Evolutionary conservation across 768 basidiomycete species (phyloP), one percentile per base, ranked within the genome.

Genomic region (Paxillus rubicundulus): DNA sequence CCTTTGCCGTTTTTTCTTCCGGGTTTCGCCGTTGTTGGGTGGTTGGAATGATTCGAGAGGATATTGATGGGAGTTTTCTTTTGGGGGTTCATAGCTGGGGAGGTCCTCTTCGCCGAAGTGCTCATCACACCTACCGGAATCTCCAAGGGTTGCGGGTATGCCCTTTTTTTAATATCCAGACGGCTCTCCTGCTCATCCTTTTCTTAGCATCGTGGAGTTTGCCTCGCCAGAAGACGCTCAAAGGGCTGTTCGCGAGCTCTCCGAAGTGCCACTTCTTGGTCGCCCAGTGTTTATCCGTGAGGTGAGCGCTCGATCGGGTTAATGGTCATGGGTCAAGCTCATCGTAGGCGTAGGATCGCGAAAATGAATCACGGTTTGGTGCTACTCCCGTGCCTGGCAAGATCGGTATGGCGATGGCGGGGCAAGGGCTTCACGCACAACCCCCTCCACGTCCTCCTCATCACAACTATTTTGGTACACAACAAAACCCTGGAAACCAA

Each of bases 91-190:
- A 83, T 86, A 96, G 96, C 92, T 85, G 96, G 96, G 81, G 94
- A 95, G 81, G 95, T 98, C 70, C 87, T 96, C 73, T 99, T 99
- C 85, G 91, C 96, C 82, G 96, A 99, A 86, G 93, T 99, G 63
- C 85, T 99, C 66, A 79, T 94, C 62, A 97, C 97, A 6, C 96
- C 96, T 14, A 95, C 90, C 18, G 96, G 96, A 28, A 84, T 96
- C 49, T 98, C 95, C 21, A 99, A 99, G 72, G 96, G 96, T 70
- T 99, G 96, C 86, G 96, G 96, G 97, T 98, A 65, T 74, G 95
- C 82, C 7, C 18, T 42, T 38, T 46, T 42, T 27, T 33, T 42
- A 24, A 24, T 34, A 5, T 5, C 2, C 1, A 1, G 18, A 0
- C 14, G 14, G 12, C 10, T 39, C 37, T 27, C 24, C 24, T 42